Percentiles rank a stretch among this genome's conserved stretches.
phyloP scores from a whole-genome alignment of 2,329 filamentous ascomycete genomes.

The Alternaria ethzedia region DNA sequence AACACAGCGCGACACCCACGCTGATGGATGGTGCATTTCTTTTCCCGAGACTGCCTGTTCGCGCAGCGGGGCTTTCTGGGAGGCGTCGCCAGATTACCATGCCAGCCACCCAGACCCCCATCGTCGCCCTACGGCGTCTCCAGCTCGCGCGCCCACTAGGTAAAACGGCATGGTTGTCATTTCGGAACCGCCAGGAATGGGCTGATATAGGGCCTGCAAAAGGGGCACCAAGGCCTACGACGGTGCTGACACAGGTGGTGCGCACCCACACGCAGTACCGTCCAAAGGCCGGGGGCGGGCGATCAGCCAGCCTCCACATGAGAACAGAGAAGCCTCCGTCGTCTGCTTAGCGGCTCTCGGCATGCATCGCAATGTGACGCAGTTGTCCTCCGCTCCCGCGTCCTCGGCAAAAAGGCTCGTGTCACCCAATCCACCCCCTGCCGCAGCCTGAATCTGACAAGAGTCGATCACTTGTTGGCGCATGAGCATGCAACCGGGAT shows the following conservation, averaged over 20 bases:
- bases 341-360: slow-evolving; percentile 37
- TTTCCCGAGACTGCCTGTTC: slow-evolving; percentile 6
- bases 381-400: slow-evolving; percentile 43
- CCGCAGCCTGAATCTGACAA: slow-evolving; percentile 36
- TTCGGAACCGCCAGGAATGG: slow-evolving; percentile 10
- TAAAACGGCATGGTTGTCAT: background rate
- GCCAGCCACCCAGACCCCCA: slow-evolving; percentile 20
- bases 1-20: background rate
- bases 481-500: slow-evolving; percentile 37
- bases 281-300: slow-evolving; percentile 17
- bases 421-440: slow-evolving; percentile 38
- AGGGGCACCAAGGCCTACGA: slow-evolving; percentile 11
- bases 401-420: slow-evolving; percentile 40
- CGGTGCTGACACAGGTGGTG: slow-evolving; percentile 5
- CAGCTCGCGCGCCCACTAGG: slow-evolving; percentile 14
- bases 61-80: slow-evolving; percentile 23
- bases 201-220: slow-evolving; percentile 2
- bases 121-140: slow-evolving; percentile 25
- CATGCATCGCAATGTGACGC: slow-evolving; percentile 37
- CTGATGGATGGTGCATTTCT: background rate
- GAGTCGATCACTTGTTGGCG: slow-evolving; percentile 39
- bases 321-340: slow-evolving; percentile 38
- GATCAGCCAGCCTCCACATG: slow-evolving; percentile 36
- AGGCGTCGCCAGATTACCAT: slow-evolving; percentile 12
- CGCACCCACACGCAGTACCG: background rate